Evolutionary conservation across 2,329 filamentous ascomycete genomes (phyloP), one percentile per base, ranked within the genome.

Genomic region (Xylariales sp.): DNA sequence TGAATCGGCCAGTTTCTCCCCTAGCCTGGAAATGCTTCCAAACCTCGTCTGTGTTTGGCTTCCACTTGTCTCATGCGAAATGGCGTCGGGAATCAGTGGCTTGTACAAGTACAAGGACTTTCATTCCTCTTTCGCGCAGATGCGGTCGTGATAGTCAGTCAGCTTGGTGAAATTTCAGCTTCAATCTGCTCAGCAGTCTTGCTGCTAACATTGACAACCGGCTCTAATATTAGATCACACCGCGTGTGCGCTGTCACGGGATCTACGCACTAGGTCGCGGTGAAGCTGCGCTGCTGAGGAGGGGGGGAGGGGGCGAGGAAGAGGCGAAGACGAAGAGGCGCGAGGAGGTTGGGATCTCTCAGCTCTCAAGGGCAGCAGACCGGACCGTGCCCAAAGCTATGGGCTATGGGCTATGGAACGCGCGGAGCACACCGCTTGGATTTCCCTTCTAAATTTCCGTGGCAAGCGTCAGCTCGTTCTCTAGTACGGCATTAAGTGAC

Each of bases 221-320:
- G n/a, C 36, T n/a, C 36, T 39, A 39, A 39, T 29, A 29, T 39
- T 39, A 39, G 36, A 39, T 27, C 24, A 31, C 16, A 11, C 25
- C 24, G 36, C 14, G 9, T 20, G 14, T 5, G 16, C 7, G 8
- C 27, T 15, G 12, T 39, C 14, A 18, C 36, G 36, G 36, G 36
- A 39, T 39, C 36, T 31, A 31, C 36, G n/a, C n/a, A n/a, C n/a
- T n/a, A n/a, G n/a, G 15, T 29, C 36, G 36, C 36, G 36, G 36
- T 39, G 36, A 31, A n/a, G n/a, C n/a, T n/a, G n/a, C n/a, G n/a
- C n/a, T n/a, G n/a, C n/a, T n/a, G n/a, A n/a, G n/a, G n/a, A n/a
- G n/a, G n/a, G n/a, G n/a, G n/a, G n/a, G n/a, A n/a, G n/a, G n/a
- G n/a, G 24, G n/a, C 24, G 24, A 27, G 8, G 24, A 27, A 8